These are phyloP conservation scores for Gossypium australe DNA, from an alignment of 345 rosid genomes.

Conservation along the genomic window DNA sequence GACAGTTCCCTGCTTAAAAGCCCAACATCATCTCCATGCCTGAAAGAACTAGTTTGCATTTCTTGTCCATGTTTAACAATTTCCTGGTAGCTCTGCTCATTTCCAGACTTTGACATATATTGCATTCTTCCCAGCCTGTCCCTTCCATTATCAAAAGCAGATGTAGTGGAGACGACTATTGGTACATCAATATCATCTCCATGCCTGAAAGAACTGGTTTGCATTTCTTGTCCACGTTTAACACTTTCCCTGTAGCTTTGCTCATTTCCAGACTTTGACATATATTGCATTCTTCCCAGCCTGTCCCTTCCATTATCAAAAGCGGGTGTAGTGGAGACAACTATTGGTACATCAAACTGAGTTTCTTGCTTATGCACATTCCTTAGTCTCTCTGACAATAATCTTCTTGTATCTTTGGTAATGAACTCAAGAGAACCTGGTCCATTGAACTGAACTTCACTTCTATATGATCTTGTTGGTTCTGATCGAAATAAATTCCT, in stretches of 20 bases:
- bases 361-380: constrained; percentile 56
- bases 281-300: constrained; percentile 21
- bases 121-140: constrained; percentile 20
- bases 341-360: constrained; percentile 24
- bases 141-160: constrained; percentile 34
- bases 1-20: constrained; percentile 36
- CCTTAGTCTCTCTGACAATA: constrained; percentile 56
- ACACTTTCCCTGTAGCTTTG: constrained; percentile 26
- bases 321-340: constrained; percentile 31
- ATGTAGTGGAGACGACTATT: background rate
- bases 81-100: constrained; percentile 27
- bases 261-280: constrained; percentile 19
- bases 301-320: constrained; percentile 30
- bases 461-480: constrained; percentile 56
- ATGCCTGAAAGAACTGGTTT: constrained; percentile 41
- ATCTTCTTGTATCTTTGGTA: constrained; percentile 50
- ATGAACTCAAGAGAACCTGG: constrained; percentile 60
- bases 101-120: constrained; percentile 19
- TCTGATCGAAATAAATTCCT: constrained; percentile 50
- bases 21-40: constrained; percentile 35
- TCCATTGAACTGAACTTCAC: constrained; percentile 49
- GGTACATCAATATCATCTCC: constrained; percentile 26
- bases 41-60: constrained; percentile 41
- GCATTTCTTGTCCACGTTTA: constrained; percentile 39
- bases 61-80: constrained; percentile 35